Evolutionary conservation across 2,329 filamentous ascomycete genomes (phyloP), one percentile per base, ranked within the genome.

Genomic region (Botrytis hyacinthi): DNA sequence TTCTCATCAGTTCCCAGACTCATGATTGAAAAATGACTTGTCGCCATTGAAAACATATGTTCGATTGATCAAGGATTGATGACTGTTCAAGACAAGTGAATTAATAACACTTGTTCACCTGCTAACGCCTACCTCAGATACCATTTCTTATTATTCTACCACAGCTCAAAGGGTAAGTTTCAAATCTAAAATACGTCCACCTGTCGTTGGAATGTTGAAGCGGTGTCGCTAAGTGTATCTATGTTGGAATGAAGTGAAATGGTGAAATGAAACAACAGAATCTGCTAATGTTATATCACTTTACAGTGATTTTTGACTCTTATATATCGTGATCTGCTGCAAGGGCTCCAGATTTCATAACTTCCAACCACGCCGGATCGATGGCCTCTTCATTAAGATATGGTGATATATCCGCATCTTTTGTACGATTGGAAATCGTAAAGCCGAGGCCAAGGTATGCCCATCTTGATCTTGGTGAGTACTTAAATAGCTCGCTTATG

Each of bases 391-490:
- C 66, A n/a, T 22, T 62, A 7, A 73, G n/a, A 44, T 73, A 73
- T 7, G 72, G 72, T 22, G 66, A 42, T 20, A 54, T 14, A 65
- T 73, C 66, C 32, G 72, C 57, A 22, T 29, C 66, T 26, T 65
- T n/a, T 8, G 72, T 73, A 20, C 72, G 65, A 42, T 71, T 16
- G 32, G 51, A n/a, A 3, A 73, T 70, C 0, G 65, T 63, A 37
- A 62, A 73, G 12, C 72, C 72, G 3, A 62, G 66, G 5, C 72
- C 72, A 14, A 73, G 72, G 48, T 69, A 73, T 44, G 63, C 71
- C 71, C 71, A 73, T 62, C 71, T 73, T 44, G 4, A 60, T 63
- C 14, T 44, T 42, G 12, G 26, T 73, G n/a, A 61, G 40, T 42
- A 62, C 29, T 6, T 10, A 18, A 5, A 48, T 35, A n/a, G 22